Conservation (phyloP, 139 green algal species). For the Tetratostichococcus sp. region DNA sequence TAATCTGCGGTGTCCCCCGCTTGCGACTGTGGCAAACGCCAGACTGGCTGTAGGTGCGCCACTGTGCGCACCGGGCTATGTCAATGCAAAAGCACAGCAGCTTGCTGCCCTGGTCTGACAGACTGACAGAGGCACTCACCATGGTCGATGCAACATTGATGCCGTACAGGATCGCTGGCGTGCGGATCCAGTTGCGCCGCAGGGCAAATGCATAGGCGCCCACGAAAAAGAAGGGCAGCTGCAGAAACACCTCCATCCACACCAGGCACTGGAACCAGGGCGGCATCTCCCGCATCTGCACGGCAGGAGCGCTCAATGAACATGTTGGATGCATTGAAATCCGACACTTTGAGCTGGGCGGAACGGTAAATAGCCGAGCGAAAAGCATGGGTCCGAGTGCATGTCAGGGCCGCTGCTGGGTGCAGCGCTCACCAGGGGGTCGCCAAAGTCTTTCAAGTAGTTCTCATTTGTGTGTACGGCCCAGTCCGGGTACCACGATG, state of each 20-base stretch:
- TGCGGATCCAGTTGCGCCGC: conserved; percentile 61
- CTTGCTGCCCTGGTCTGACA: too few species aligned
- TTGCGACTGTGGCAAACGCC: too few species aligned
- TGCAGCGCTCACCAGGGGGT: conserved; percentile 52
- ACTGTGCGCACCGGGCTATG: background rate
- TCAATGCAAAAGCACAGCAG: background rate
- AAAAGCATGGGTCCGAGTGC: background rate
- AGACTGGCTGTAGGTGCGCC: too few species aligned
- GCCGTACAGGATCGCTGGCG: conserved; percentile 68
- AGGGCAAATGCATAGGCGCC: conserved; percentile 46
- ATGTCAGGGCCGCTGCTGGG: background rate
- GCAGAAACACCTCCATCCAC: conserved; percentile 54
- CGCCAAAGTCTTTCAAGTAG: conserved; percentile 52
- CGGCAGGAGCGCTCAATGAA: background rate
- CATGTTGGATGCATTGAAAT: too few species aligned
- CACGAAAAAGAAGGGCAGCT: conserved; percentile 79
- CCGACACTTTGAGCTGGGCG: background rate
- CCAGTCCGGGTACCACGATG: conserved; percentile 26
- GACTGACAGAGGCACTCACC: conserved; percentile 7
- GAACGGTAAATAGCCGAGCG: too few species aligned
- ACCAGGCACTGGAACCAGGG: conserved; percentile 69
- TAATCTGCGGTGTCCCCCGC: too few species aligned
- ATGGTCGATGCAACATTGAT: conserved; percentile 59
- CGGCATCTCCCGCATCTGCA: conserved; percentile 46
- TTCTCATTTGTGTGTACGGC: conserved; percentile 31